Percentiles rank a stretch among this genome's conserved stretches.
Conservation (phyloP, 1,284 basidiomycete species). For the Ganoderma multipileum region DNA sequence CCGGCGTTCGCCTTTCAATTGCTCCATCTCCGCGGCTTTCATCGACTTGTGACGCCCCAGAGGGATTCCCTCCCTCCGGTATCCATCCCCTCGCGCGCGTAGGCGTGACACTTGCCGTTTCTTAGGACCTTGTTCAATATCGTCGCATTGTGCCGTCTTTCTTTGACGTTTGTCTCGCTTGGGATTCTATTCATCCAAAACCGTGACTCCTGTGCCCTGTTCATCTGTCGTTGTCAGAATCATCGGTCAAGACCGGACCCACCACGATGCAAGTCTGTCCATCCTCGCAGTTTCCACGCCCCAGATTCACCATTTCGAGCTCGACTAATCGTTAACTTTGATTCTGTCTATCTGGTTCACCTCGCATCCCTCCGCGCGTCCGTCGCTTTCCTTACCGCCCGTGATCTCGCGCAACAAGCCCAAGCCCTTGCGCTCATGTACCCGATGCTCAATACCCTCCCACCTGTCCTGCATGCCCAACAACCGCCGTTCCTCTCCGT, state of each 20-base stretch:
- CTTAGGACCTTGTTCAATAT: too few species aligned
- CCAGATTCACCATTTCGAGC: background rate
- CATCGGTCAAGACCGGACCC: background rate
- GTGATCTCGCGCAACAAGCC: slow-evolving; percentile 60
- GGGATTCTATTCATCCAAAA: too few species aligned
- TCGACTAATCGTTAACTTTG: background rate
- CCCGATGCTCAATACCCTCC: slow-evolving; percentile 73
- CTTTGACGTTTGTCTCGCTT: too few species aligned
- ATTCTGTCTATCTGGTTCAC: slow-evolving; percentile 51
- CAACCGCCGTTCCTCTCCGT: slow-evolving; percentile 71
- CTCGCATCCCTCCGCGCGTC: slow-evolving; percentile 67
- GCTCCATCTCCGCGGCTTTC: background rate
- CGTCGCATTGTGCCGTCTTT: too few species aligned
- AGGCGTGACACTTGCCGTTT: too few species aligned
- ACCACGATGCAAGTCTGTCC: background rate
- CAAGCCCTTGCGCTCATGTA: slow-evolving; percentile 64
- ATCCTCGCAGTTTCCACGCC: background rate
- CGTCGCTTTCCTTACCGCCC: slow-evolving; percentile 65
- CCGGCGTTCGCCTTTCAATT: slow-evolving; percentile 3
- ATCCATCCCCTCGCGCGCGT: background rate
- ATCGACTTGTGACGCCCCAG: background rate
- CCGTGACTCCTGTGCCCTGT: background rate
- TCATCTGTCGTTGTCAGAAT: background rate
- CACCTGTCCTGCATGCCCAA: slow-evolving; percentile 56
- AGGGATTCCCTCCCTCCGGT: background rate